These are phyloP conservation scores for Emergomyces orientalis DNA, from an alignment of 2,329 filamentous ascomycete genomes.

Conservation along the genomic window DNA sequence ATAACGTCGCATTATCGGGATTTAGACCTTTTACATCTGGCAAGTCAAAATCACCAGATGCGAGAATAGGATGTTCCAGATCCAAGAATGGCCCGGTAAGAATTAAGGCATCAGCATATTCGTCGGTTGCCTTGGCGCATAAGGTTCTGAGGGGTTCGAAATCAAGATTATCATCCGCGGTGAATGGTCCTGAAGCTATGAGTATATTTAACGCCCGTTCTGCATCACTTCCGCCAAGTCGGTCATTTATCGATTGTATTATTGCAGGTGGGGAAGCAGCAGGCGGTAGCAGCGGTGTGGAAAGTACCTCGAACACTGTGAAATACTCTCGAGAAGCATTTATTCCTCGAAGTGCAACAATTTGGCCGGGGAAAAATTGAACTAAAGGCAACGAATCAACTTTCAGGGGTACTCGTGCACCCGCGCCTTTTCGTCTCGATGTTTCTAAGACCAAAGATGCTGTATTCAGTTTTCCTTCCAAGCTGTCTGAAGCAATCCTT, in stretches of 20 bases:
- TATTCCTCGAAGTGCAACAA: conserved; percentile 75
- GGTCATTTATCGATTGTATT: conserved; percentile 59
- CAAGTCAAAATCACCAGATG: conserved; percentile 68
- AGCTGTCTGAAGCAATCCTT: conserved; percentile 76
- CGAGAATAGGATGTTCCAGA: conserved; percentile 78
- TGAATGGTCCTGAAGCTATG: conserved; percentile 79
- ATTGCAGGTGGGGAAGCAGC: conserved; percentile 60
- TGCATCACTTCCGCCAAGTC: conserved; percentile 54
- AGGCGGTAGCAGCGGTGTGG: conserved; percentile 62
- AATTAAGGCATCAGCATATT: conserved; percentile 67
- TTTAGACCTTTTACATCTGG: conserved; percentile 59
- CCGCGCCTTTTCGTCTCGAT: conserved; percentile 72
- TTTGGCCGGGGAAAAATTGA: conserved; percentile 89
- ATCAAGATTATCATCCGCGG: conserved; percentile 80
- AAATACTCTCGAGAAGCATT: conserved; percentile 83
- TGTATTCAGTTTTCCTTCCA: conserved; percentile 72
- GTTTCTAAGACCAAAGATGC: conserved; percentile 83
- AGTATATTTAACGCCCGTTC: conserved; percentile 65
- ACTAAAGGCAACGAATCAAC: conserved; percentile 59
- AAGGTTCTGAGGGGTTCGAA: conserved; percentile 80
- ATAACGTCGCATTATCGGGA: conserved; percentile 68
- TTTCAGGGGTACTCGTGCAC: conserved; percentile 69
- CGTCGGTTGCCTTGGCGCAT: conserved; percentile 65
- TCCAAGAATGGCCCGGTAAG: conserved; percentile 85
- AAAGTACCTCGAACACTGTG: conserved; percentile 64